These are phyloP conservation scores for Cylindricascospora bacillispora DNA, from an alignment of 1,139 yeast genomes.

Conservation along the genomic window DNA sequence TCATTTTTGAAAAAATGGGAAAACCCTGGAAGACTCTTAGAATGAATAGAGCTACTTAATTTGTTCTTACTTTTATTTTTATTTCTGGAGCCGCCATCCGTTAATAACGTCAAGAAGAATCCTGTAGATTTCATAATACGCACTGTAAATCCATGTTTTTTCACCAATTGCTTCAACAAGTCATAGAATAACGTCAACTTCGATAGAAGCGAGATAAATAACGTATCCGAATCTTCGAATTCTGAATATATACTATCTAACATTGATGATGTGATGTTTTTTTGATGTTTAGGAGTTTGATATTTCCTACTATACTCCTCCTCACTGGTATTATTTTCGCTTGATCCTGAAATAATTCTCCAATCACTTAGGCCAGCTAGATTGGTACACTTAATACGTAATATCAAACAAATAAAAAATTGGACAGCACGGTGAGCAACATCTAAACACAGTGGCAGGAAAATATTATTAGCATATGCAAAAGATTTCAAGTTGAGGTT, in stretches of 20 bases:
- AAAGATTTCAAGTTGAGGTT: slow-evolving; percentile 24
- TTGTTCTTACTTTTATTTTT: slow-evolving; percentile 3
- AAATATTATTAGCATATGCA: slow-evolving; percentile 31
- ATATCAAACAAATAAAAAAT: slow-evolving; percentile 36
- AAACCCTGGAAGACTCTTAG: slow-evolving; percentile 16
- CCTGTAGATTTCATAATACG: slow-evolving; percentile 38
- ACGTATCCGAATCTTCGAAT: slow-evolving; percentile 21
- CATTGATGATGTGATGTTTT: slow-evolving; percentile 7
- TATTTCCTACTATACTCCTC: slow-evolving; percentile 8
- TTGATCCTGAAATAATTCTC: slow-evolving; percentile 10
- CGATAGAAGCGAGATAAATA: slow-evolving; percentile 26
- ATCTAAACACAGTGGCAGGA: slow-evolving; percentile 35
- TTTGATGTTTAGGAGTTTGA: slow-evolving; percentile 1
- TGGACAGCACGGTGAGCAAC: slow-evolving; percentile 40
- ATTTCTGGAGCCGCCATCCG: slow-evolving; percentile 24
- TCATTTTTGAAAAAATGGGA: slow-evolving; percentile 2
- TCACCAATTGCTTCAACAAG: slow-evolving; percentile 26
- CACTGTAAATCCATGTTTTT: slow-evolving; percentile 43
- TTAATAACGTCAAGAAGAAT: slow-evolving; percentile 30
- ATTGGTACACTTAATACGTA: slow-evolving; percentile 35
- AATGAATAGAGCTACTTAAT: slow-evolving; percentile 5
- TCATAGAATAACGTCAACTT: slow-evolving; percentile 29
- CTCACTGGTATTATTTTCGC: slow-evolving; percentile 10
- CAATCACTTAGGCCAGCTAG: slow-evolving; percentile 25
- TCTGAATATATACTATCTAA: slow-evolving; percentile 16